phyloP scores from a whole-genome alignment of 2,329 filamentous ascomycete genomes.

The Fusarium papillatum region DNA sequence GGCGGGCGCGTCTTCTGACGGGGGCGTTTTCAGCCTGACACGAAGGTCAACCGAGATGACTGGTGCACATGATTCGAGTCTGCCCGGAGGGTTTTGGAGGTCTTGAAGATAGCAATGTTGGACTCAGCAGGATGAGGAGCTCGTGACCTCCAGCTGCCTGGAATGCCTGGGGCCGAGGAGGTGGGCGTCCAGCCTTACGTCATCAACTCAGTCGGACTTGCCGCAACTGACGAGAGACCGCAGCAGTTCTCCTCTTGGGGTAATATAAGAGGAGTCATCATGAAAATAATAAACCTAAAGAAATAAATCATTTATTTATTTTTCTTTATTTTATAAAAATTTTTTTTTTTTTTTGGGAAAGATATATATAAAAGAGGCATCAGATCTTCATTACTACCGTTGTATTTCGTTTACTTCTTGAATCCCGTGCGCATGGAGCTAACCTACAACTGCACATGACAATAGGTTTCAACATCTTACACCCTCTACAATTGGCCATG shows the following conservation, averaged over 20 bases:
- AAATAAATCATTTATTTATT: neutral
- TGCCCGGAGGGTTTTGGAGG: slow-evolving; percentile 24
- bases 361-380: neutral
- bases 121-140: slow-evolving; percentile 27
- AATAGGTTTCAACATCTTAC: neutral
- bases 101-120: slow-evolving; percentile 15
- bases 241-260: neutral
- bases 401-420: neutral
- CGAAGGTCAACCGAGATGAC: slow-evolving; percentile 34
- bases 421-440: neutral
- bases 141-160: slow-evolving; percentile 37
- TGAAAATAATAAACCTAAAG: neutral
- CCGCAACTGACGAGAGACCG: neutral
- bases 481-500: neutral
- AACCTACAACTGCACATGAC: neutral
- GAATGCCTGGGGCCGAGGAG: neutral
- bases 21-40: slow-evolving; percentile 37
- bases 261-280: neutral
- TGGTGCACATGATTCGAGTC: slow-evolving; percentile 40
- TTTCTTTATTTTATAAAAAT: neutral
- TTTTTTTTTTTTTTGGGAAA: neutral
- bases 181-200: neutral
- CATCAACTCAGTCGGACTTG: neutral
- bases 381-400: neutral
- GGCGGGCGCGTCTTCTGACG: slow-evolving; percentile 49